Conservation (phyloP, 2,329 filamentous ascomycete genomes). For the Cucurbitaria berberidis region DNA sequence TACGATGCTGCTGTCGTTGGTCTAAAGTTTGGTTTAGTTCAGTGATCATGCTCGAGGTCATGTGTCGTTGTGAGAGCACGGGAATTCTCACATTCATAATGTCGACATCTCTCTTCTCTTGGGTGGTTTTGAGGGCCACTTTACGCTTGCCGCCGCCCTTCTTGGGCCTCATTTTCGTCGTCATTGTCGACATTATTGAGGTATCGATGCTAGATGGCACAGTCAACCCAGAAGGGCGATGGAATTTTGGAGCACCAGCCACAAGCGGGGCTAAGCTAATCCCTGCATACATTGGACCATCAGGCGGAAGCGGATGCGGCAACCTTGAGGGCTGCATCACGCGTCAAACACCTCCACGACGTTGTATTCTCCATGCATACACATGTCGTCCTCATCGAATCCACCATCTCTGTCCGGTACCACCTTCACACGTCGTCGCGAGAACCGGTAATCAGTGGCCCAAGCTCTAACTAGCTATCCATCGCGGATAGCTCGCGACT, state of each 20-base stretch:
- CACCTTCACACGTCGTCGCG: slow-evolving; percentile 12
- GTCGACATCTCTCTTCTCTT: slow-evolving; percentile 56
- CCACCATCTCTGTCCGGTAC: slow-evolving; percentile 3
- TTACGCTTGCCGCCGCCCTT: slow-evolving; percentile 16
- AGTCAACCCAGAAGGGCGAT: slow-evolving; percentile 11
- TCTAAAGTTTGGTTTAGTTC: slow-evolving; percentile 57
- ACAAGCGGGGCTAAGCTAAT: slow-evolving; percentile 31
- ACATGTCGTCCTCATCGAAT: slow-evolving; percentile 17
- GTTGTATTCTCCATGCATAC: slow-evolving; percentile 1
- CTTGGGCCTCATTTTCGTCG: slow-evolving; percentile 16
- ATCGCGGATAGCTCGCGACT: slow-evolving; percentile 9
- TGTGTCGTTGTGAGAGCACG: neutral
- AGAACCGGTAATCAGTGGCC: slow-evolving; percentile 18
- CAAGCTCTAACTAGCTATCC: slow-evolving; percentile 26
- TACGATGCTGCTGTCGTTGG: slow-evolving; percentile 89
- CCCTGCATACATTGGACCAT: slow-evolving; percentile 24
- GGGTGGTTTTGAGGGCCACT: slow-evolving; percentile 24
- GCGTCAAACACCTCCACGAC: neutral
- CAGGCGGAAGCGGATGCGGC: slow-evolving; percentile 14
- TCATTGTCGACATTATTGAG: slow-evolving; percentile 17
- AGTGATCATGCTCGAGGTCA: slow-evolving; percentile 1
- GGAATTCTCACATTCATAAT: slow-evolving; percentile 60
- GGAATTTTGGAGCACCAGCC: slow-evolving; percentile 29
- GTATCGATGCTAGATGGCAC: slow-evolving; percentile 3
- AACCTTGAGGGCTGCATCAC: slow-evolving; percentile 8